Evolutionary conservation across 306 rosid species (phyloP).

Genomic region (Sphenostylis stenocarpa): DNA sequence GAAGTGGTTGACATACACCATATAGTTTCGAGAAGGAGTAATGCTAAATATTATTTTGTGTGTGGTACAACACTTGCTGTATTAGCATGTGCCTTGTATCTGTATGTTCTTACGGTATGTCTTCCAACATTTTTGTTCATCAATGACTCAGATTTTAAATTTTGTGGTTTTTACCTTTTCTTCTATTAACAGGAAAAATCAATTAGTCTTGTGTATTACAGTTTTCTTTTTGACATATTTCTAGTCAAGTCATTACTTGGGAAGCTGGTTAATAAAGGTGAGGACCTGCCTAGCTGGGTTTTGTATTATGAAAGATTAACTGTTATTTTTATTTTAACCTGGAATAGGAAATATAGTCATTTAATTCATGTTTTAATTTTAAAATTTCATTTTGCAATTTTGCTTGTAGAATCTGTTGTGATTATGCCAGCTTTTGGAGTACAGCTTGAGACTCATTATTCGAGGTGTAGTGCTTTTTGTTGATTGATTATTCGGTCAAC

Average conservation of each 20-base stretch:
- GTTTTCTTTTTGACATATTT: constrained; percentile 55
- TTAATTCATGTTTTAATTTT: constrained; percentile 4
- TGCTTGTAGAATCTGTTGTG: constrained; percentile 69
- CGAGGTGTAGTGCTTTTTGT: constrained; percentile 60
- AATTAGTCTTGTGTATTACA: constrained; percentile 50
- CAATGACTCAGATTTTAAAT: not conserved
- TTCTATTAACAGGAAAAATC: constrained; percentile 55
- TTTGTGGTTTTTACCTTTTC: not conserved
- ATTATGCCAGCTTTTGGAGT: constrained; percentile 94
- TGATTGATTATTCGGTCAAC: not conserved
- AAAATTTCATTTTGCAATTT: not conserved
- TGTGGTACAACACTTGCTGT: constrained; percentile 47
- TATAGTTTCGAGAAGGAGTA: constrained; percentile 49
- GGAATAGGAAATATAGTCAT: not conserved
- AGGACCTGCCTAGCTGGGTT: constrained; percentile 26
- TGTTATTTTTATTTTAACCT: constrained; percentile 8
- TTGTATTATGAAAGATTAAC: constrained; percentile 25
- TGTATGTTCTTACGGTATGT: constrained; percentile 52
- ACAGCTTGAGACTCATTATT: constrained; percentile 81
- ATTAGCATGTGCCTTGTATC: constrained; percentile 51
- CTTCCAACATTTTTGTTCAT: not conserved
- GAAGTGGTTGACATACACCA: constrained; percentile 65
- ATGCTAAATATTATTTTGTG: constrained; percentile 44
- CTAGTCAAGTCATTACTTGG: constrained; percentile 60
- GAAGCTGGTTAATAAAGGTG: constrained; percentile 72